Evolutionary conservation across 192 early-diverging fungal species (phyloP).

Genomic region (Gamsiella multidivaricata): DNA sequence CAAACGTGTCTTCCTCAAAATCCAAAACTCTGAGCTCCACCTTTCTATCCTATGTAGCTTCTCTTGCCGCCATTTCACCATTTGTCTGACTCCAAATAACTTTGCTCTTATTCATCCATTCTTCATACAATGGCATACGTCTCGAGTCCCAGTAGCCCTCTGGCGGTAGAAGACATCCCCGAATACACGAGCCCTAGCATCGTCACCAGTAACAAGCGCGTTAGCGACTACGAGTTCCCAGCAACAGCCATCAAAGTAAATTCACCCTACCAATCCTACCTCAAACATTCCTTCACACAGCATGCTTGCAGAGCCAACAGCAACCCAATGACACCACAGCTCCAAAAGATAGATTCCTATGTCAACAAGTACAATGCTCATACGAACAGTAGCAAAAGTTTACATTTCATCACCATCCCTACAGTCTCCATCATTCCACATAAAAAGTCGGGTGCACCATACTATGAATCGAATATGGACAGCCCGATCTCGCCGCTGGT

Average conservation of each 20-base stretch:
- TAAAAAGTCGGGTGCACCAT: not conserved
- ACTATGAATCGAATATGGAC: conserved; percentile 3
- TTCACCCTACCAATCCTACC: conserved; percentile 29
- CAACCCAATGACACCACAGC: too few species aligned
- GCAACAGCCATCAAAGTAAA: conserved; percentile 27
- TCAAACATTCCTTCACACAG: conserved; percentile 37
- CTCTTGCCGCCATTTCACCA: too few species aligned
- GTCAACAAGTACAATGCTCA: conserved; percentile 35
- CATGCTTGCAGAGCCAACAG: too few species aligned
- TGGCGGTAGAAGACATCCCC: not conserved
- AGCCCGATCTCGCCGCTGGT: conserved; percentile 34
- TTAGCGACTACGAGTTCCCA: conserved; percentile 3
- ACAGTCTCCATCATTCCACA: not conserved
- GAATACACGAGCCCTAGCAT: not conserved
- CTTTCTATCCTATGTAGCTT: too few species aligned
- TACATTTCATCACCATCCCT: conserved; percentile 37
- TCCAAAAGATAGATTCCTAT: too few species aligned
- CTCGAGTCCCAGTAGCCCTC: not conserved
- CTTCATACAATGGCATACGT: not conserved
- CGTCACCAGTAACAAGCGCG: not conserved
- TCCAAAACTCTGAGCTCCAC: too few species aligned
- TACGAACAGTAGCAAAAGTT: conserved; percentile 37
- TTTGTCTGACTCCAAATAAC: too few species aligned
- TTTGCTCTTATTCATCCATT: too few species aligned
- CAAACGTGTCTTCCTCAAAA: too few species aligned